Evolutionary conservation across 768 basidiomycete species (phyloP).

Genomic region (Glaciozyma antarctica): DNA sequence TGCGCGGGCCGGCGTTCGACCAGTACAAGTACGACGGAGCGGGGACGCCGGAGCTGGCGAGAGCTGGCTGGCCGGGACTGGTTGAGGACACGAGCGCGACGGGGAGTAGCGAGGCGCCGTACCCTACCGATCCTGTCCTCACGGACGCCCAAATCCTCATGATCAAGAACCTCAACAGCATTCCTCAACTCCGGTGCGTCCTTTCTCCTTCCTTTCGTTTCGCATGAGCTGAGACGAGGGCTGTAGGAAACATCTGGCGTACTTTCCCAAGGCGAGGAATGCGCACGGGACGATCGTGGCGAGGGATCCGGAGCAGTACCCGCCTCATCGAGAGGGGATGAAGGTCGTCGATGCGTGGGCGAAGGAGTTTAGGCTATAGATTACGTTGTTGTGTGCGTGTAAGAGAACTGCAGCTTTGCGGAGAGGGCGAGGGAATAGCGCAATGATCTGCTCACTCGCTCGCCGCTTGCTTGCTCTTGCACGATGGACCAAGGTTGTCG

Average conservation of each 20-base stretch:
- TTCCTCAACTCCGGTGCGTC: conserved; percentile 10
- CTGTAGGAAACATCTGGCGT: conserved; percentile 14
- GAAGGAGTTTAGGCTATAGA: conserved; percentile 11
- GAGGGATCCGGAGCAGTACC: conserved; percentile 4
- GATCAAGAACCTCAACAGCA: conserved; percentile 19
- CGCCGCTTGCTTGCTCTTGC: too few species aligned
- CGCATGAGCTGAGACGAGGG: neutral
- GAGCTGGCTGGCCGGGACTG: neutral
- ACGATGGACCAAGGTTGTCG: too few species aligned
- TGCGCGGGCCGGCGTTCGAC: neutral
- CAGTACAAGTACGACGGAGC: neutral
- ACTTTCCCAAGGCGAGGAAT: conserved; percentile 16
- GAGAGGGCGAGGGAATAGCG: too few species aligned
- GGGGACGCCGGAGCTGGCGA: neutral
- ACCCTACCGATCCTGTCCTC: conserved; percentile 2
- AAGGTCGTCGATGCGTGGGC: conserved; percentile 29
- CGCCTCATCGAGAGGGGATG: conserved; percentile 3
- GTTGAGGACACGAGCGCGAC: neutral
- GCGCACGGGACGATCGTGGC: conserved; percentile 23
- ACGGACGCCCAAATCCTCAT: neutral
- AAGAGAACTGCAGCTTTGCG: too few species aligned
- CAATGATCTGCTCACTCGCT: too few species aligned
- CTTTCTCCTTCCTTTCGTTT: neutral
- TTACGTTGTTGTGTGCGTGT: too few species aligned
- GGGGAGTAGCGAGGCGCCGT: neutral